Evolutionary conservation across 257 asterid genomes (phyloP).

Genomic region (Jacaranda copaia): DNA sequence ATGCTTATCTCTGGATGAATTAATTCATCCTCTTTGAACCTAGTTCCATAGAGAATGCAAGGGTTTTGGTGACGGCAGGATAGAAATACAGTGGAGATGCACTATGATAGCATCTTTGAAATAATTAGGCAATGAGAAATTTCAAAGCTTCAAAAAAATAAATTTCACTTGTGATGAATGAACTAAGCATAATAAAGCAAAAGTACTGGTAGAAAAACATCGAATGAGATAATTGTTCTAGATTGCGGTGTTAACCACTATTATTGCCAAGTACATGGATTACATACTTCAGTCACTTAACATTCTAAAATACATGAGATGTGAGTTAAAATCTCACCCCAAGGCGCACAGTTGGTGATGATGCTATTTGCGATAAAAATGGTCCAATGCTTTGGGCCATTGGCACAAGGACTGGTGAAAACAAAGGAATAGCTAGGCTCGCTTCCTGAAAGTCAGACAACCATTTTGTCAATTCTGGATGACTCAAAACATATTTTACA

Average conservation of each 20-base stretch:
- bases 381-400: slow-evolving; percentile 91
- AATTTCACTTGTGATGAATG: no score
- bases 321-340: slow-evolving; percentile 69
- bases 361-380: slow-evolving; percentile 73
- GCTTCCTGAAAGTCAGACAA: slow-evolving; percentile 74
- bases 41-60: background rate
- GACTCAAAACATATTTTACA: slow-evolving; percentile 18
- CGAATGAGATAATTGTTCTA: slow-evolving; percentile 1
- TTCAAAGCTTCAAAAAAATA: background rate
- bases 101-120: background rate
- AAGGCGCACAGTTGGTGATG: slow-evolving; percentile 87
- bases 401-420: slow-evolving; percentile 88
- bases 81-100: background rate
- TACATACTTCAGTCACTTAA: background rate
- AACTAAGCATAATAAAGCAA: slow-evolving; percentile 12
- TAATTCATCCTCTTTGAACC: background rate
- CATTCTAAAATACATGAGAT: slow-evolving; percentile 16
- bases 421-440: slow-evolving; percentile 80
- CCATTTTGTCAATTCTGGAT: slow-evolving; percentile 16
- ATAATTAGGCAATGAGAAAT: slow-evolving; percentile 6
- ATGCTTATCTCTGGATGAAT: background rate
- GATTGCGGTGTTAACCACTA: slow-evolving; percentile 12
- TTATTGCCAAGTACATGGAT: background rate
- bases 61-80: slow-evolving; percentile 10
- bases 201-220: background rate